Percentiles rank a stretch among this genome's conserved stretches.
Evolutionary conservation across 2,329 filamentous ascomycete species (phyloP).

Genomic region (Neofusicoccum sp.): DNA sequence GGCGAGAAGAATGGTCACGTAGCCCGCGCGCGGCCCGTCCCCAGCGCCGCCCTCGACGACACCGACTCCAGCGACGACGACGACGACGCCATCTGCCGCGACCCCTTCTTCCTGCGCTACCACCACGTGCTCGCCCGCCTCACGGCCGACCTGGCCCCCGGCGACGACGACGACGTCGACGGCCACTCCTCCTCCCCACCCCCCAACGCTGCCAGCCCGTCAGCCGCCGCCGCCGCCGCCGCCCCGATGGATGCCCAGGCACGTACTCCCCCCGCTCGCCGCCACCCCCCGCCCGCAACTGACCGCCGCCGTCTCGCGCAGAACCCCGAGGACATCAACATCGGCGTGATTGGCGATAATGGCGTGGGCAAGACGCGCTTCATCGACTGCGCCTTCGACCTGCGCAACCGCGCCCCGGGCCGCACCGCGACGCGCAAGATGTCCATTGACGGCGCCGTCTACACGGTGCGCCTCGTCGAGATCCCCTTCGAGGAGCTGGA

Average conservation of each 20-base stretch:
- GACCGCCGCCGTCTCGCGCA: neutral
- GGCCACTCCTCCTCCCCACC: neutral
- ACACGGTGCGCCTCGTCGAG: conserved; percentile 61
- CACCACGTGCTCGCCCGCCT: conserved; percentile 27
- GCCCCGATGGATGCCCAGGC: conserved; percentile 17
- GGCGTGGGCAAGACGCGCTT: conserved; percentile 63
- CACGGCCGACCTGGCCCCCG: conserved; percentile 27
- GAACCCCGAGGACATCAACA: conserved; percentile 57
- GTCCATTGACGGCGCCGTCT: conserved; percentile 58
- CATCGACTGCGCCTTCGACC: conserved; percentile 58
- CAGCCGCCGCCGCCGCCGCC: no score
- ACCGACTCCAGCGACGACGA: conserved; percentile 14
- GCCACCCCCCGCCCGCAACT: conserved; percentile 26
- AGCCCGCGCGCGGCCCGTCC: conserved; percentile 16
- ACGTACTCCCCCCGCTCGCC: conserved; percentile 9
- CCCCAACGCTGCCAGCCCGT: conserved; percentile 6
- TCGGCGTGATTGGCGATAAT: conserved; percentile 59
- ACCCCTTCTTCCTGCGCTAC: conserved; percentile 47
- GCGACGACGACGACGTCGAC: neutral
- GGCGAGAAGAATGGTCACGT: conserved; percentile 20
- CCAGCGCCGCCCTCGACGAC: conserved; percentile 1
- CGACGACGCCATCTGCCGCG: conserved; percentile 38
- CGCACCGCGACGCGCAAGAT: conserved; percentile 51
- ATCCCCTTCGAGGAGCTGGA: conserved; percentile 56
- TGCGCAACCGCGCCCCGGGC: conserved; percentile 30